Evolutionary conservation across 805 yeast genomes (phyloP), one percentile per base, ranked within the genome.

Genomic region (Starmerella apis): DNA sequence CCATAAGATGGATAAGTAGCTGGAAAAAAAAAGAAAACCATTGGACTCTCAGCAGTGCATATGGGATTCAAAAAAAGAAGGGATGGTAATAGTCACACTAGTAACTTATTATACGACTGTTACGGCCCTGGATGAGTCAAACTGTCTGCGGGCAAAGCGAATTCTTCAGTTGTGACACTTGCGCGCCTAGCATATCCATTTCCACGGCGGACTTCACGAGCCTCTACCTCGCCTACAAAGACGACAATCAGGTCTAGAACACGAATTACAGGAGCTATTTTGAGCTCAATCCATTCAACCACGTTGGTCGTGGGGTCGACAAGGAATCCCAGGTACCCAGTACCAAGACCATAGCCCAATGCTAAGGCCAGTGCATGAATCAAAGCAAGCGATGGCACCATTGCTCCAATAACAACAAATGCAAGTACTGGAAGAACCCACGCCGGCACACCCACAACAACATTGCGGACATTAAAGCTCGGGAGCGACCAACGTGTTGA

Each of bases 351-450:
- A 63, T 74, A 82, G 9, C 96, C 96, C 11, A 80, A 71, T 3
- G 73, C 52, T 37, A 83, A 66, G 4, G 84, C 90, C 35, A 82
- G 73, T 49, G 78, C 68, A 63, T 86, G 94, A 28, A 94, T 92
- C 57, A 81, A 68, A 56, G 84, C 18, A 19, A 27, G 30, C 18
- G 23, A n/a, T 16, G 49, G 51, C 19, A 24, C 48, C n/a, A 38
- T 2, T 5, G 43, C 19, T 9, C 24, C 16, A 8, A 22, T 10
- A n/a, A 46, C 36, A 14, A 43, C 20, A 37, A 25, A 47, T 23
- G 30, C 37, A 0, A 44, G 19, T 5, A 18, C 13, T n/a, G 54
- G 52, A 18, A 53, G 24, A 2, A 45, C 19, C 48, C 46, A 49
- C 25, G 48, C 50, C 14, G 58, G 58, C 3, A 54, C 38, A 35